These are phyloP conservation scores for Stylonectria norvegica DNA, from an alignment of 2,329 filamentous ascomycete species.

Conservation along the genomic window DNA sequence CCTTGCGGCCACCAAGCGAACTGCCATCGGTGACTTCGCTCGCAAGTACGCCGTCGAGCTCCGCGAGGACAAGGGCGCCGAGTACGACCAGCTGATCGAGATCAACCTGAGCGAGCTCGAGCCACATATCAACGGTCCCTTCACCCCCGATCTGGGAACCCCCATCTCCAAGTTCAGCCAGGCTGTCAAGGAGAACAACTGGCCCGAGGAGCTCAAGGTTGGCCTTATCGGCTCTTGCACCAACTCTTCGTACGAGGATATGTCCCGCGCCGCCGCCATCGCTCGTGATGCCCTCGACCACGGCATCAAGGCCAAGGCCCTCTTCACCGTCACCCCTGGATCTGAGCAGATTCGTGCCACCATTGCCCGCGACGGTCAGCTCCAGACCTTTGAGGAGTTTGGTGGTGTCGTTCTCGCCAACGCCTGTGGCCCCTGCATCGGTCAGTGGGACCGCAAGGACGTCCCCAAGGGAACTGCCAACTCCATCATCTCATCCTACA, in stretches of 20 bases:
- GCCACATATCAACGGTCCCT: conserved; percentile 95
- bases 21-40: conserved; percentile 85
- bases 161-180: conserved; percentile 87
- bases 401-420: conserved; percentile 91
- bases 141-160: conserved; percentile 92
- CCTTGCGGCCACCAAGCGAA: conserved; percentile 84
- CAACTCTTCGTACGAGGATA: conserved; percentile 98
- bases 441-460: conserved; percentile 91
- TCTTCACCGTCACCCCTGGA: conserved; percentile 95
- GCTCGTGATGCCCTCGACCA: conserved; percentile 87
- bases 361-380: conserved; percentile 80
- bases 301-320: conserved; percentile 83
- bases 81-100: conserved; percentile 87
- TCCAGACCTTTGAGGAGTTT: conserved; percentile 79
- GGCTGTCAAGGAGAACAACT: conserved; percentile 76
- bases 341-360: conserved; percentile 97
- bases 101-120: conserved; percentile 89
- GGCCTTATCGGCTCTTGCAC: conserved; percentile 97
- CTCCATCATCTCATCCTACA: conserved; percentile 98
- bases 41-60: conserved; percentile 82
- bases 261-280: conserved; percentile 90
- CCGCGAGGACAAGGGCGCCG: conserved; percentile 77
- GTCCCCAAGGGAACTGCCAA: conserved; percentile 94
- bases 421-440: conserved; percentile 90
- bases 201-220: conserved; percentile 88